Percentiles rank a stretch among this genome's conserved stretches.
Evolutionary conservation across 768 basidiomycete species (phyloP).

Genomic region (Lactarius vividus): DNA sequence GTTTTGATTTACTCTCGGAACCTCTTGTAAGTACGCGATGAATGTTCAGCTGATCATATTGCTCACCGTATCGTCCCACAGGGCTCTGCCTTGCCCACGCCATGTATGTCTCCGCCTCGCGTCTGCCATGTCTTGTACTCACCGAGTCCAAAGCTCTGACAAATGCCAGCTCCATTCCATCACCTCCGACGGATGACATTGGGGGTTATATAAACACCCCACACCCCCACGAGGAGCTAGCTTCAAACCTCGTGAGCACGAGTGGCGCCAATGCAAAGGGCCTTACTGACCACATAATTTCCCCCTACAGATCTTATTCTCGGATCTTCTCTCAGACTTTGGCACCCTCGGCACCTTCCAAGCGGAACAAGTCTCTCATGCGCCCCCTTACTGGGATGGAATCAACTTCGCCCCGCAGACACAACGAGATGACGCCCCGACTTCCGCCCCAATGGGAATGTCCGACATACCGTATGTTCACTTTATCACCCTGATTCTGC

Average conservation of each 20-base stretch:
- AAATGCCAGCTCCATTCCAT: neutral
- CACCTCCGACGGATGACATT: neutral
- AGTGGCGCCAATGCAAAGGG: neutral
- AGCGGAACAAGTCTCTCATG: neutral
- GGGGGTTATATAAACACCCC: neutral
- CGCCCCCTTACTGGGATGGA: neutral
- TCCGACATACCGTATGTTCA: neutral
- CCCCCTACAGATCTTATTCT: neutral
- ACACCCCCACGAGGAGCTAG: neutral
- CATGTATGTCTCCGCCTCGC: neutral
- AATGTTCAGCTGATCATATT: neutral
- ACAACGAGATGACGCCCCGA: neutral
- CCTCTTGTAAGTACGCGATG: neutral
- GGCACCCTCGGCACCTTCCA: neutral
- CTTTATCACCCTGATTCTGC: neutral
- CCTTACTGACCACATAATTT: neutral
- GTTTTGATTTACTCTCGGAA: neutral
- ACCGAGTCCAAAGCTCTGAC: neutral
- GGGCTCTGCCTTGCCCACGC: neutral
- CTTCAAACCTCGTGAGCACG: neutral
- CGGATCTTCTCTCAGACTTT: neutral
- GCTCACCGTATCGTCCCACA: neutral
- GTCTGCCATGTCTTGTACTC: neutral
- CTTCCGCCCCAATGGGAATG: neutral
- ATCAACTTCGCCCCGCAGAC: neutral